A percentile compares a stretch with the other conserved stretches of the same genome.
Evolutionary conservation across 441 rosid species (phyloP).

Genomic region (Croton laevigatus): DNA sequence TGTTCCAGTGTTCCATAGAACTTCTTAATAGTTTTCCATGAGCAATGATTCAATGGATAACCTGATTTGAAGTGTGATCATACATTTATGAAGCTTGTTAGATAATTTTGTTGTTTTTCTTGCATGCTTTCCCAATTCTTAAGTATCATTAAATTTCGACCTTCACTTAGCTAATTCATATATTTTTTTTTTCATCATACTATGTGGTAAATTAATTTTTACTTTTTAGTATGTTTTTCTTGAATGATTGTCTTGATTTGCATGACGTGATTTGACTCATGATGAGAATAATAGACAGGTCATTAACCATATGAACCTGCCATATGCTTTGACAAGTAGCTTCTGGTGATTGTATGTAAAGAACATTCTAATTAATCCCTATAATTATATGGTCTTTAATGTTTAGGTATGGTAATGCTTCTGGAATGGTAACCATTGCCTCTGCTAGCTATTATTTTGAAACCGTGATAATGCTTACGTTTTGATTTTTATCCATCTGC

Average conservation of each 20-base stretch:
- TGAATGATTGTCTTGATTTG: no score
- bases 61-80: background rate
- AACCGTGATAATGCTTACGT: background rate
- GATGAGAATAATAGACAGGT: no score
- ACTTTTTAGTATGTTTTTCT: no score
- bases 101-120: background rate
- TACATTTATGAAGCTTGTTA: background rate
- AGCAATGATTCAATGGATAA: background rate
- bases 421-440: no score
- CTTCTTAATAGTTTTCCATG: background rate
- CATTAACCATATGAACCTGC: no score
- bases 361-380: no score
- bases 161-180: background rate
- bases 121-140: background rate
- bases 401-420: background rate
- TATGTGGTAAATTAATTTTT: no score
- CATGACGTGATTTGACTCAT: no score
- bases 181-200: background rate
- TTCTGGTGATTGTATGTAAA: no score
- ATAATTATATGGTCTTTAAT: no score
- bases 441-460: background rate
- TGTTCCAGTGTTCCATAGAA: no score
- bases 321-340: no score
- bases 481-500: background rate
- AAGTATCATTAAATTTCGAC: background rate